Evolutionary conservation across 805 yeast genomes (phyloP).

Genomic region (Zygotorulaspora danielsina): DNA sequence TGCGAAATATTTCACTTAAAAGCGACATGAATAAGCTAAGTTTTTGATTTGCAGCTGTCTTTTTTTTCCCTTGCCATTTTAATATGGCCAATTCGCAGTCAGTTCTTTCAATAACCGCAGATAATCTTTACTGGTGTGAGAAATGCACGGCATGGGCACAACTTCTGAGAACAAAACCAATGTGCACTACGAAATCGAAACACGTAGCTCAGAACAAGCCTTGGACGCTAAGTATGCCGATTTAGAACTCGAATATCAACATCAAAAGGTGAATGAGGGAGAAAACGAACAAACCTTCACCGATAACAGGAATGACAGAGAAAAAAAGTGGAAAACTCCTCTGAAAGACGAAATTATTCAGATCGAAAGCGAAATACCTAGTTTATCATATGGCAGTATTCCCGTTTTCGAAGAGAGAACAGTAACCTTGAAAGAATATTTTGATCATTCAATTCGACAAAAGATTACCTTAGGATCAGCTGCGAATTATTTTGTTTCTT

Average conservation of each 20-base stretch:
- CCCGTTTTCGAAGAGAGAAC: slow-evolving; percentile 19
- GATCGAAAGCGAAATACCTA: background rate
- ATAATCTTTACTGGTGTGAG: no score
- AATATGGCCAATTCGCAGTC: no score
- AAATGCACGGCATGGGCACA: no score
- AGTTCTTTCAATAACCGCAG: no score
- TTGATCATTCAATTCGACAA: slow-evolving; percentile 16
- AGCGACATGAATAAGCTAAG: no score
- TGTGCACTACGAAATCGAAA: no score
- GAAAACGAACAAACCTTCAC: background rate
- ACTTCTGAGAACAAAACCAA: no score
- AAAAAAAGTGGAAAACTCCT: background rate
- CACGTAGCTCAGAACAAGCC: no score
- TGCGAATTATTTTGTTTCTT: slow-evolving; percentile 48
- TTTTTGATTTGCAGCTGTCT: no score
- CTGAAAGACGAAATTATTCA: background rate
- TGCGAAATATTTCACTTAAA: no score
- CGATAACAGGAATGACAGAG: background rate
- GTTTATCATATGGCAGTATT: slow-evolving; percentile 1
- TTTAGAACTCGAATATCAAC: background rate
- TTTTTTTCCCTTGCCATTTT: no score
- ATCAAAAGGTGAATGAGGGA: background rate
- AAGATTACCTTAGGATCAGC: slow-evolving; percentile 35
- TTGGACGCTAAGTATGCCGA: background rate
- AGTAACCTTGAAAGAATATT: slow-evolving; percentile 20